Evolutionary conservation across 352 stramenopile genomes (phyloP), one percentile per base, ranked within the genome.

Genomic region (Phytophthora ramorum): DNA sequence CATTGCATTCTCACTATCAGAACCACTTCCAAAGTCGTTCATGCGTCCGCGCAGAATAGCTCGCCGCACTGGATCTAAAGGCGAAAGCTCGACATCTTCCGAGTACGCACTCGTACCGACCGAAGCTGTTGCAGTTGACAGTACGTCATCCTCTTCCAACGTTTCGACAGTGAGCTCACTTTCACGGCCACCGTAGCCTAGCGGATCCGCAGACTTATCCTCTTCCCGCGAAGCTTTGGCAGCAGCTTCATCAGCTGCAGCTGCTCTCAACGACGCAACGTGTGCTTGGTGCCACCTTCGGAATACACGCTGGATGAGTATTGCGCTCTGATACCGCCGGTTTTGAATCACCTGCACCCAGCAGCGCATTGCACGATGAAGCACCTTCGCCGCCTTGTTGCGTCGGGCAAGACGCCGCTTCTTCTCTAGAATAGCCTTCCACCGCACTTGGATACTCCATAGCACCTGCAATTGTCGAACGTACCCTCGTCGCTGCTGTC

Each of bases 351-450:
- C 10, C 22, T 58, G 26, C 7, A 81, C 24, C 77, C 81, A 91
- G 8, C 32, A 62, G 0, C 68, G 66, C 14, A 79, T 63, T 10
- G 60, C 40, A 28, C 59, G 63, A 56, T 91, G 83, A 26, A 92
- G 63, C 32, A 69, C 50, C 12, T 38, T 57, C 4, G 72, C 71
- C 26, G 76, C 78, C 13, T 64, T 50, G 17, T 82, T 63, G 8
- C 78, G 76, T 28, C 48, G 65, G 46, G 51, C 52, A 35, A 75
- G 64, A 6, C 71, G 61, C 30, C 67, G 59, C 45, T 82, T 87
- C 37, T 76, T 75, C 52, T 85, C 71, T 13, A 78, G 26, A 44
- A 89, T 78, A 0, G 82, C 80, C 40, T 77, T 79, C 82, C 82
- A 91, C 10, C 80, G 76, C 44, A 79, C 41, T 64, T 91, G 82